These are phyloP conservation scores for Sporothrix pallida DNA, from an alignment of 2,329 filamentous ascomycete genomes.

Conservation along the genomic window DNA sequence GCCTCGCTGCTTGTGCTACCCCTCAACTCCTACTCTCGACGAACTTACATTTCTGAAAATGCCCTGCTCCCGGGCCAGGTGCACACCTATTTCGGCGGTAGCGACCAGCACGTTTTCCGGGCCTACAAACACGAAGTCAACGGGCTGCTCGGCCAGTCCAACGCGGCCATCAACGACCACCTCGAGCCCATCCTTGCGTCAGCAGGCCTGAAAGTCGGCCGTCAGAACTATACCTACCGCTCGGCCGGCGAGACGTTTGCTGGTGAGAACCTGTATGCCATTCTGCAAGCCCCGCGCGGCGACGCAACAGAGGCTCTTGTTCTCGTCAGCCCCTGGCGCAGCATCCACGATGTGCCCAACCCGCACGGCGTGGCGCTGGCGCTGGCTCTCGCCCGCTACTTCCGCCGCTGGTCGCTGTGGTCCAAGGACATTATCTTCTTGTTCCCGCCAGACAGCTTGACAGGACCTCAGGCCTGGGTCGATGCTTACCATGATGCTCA, in stretches of 20 bases:
- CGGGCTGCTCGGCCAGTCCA: constrained; percentile 54
- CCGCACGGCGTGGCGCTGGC: constrained; percentile 85
- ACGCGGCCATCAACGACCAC: constrained; percentile 69
- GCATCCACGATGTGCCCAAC: constrained; percentile 78
- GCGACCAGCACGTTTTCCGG: constrained; percentile 91
- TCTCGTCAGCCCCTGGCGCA: constrained; percentile 85
- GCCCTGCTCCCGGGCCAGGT: constrained; percentile 94
- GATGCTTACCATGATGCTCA: constrained; percentile 96
- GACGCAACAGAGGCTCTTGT: constrained; percentile 98
- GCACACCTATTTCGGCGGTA: constrained; percentile 95
- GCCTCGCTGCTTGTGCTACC: constrained; percentile 90
- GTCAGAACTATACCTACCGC: constrained; percentile 85
- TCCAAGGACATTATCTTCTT: constrained; percentile 97
- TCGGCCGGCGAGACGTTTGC: constrained; percentile 74
- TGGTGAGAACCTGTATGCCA: constrained; percentile 91
- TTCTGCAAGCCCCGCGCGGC: constrained; percentile 89
- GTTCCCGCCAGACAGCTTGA: constrained; percentile 84
- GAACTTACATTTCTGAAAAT: constrained; percentile 97
- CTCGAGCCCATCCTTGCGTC: constrained; percentile 77
- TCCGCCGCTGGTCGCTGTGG: constrained; percentile 98
- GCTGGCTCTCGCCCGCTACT: constrained; percentile 88
- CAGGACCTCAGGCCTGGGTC: constrained; percentile 94
- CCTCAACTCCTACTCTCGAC: constrained; percentile 85
- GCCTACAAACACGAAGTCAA: constrained; percentile 87
- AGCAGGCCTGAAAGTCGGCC: constrained; percentile 83